Percentiles rank a stretch among this genome's conserved stretches.
phyloP scores from a whole-genome alignment of 2,329 filamentous ascomycete genomes.

The Curvularia lunata region DNA sequence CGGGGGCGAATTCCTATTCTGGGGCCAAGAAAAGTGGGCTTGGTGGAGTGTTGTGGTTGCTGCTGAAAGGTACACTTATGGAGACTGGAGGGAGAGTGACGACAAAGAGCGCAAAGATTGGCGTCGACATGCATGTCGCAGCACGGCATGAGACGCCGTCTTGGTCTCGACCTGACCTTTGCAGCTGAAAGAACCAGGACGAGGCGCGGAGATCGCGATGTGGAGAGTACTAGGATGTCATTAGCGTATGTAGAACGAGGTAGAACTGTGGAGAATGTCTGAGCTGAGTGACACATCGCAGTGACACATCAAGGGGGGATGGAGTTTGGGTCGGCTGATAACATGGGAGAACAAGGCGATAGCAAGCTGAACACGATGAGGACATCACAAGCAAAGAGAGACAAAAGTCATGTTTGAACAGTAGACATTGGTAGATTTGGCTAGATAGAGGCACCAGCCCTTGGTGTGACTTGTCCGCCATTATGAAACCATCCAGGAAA shows the following conservation, averaged over 20 bases:
- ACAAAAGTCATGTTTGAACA: conserved; percentile 19
- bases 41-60: neutral
- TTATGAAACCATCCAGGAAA: conserved; percentile 19
- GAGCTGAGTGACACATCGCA: neutral
- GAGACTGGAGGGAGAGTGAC: neutral
- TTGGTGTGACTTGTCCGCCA: conserved; percentile 43
- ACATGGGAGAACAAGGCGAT: neutral
- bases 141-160: neutral
- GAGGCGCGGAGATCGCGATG: conserved; percentile 6
- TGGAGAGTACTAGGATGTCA: conserved; percentile 6
- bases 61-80: neutral
- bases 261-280: conserved; percentile 15
- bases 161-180: conserved; percentile 13
- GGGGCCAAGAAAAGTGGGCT: neutral
- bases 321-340: conserved; percentile 3
- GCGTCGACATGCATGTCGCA: conserved; percentile 25
- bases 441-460: conserved; percentile 44
- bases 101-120: conserved; percentile 8
- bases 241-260: conserved; percentile 13
- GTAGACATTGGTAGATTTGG: conserved; percentile 34
- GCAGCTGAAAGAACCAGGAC: conserved; percentile 10
- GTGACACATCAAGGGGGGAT: conserved; percentile 7
- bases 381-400: conserved; percentile 10
- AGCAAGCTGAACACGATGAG: neutral
- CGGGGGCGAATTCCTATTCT: neutral